Evolutionary conservation across 2,329 filamentous ascomycete species (phyloP), one percentile per base, ranked within the genome.

Genomic region (Pleurostoma richardsiae): DNA sequence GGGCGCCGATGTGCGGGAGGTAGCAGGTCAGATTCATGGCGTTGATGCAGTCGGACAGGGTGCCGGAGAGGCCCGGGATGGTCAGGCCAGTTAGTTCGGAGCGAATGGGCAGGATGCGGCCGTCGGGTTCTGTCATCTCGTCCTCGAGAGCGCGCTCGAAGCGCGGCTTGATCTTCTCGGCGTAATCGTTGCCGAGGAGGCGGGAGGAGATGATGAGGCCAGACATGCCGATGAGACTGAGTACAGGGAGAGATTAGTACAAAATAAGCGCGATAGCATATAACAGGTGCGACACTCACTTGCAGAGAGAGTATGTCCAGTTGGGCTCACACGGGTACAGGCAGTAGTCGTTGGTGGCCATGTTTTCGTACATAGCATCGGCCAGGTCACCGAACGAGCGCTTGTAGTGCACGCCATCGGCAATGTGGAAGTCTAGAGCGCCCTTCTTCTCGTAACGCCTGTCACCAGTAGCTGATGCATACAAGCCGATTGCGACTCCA

Each of bases 391-490:
- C 8, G n/a, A 36, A 8, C 8, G 33, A 8, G n/a, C n/a, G n/a
- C 33, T 36, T 36, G 33, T 36, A 36, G 33, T 8, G 8, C n/a
- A 36, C 8, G 8, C n/a, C n/a, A n/a, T 36, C 33, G 8, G 8
- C 33, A 36, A 36, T 36, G n/a, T 53, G 33, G 42, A 49, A 52
- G 33, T 49, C 47, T 4, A 52, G 44, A 39, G 41, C 29, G 11
- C 47, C 46, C 46, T 49, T 49, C 44, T 51, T 28, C 39, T 49
- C 43, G 30, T 53, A 53, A 19, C 42, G 47, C 11, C 43, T 44
- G 31, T 53, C 50, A 26, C 52, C 50, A 6, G 50, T 47, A 8
- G 47, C 47, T 6, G 48, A 41, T 31, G 51, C 42, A 30, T 53
- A 53, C 26, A 53, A 38, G 26, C 46, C 47, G 33, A 53, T 50